phyloP scores from a whole-genome alignment of 2,329 filamentous ascomycete genomes.

The Aureobasidium pullulans region DNA sequence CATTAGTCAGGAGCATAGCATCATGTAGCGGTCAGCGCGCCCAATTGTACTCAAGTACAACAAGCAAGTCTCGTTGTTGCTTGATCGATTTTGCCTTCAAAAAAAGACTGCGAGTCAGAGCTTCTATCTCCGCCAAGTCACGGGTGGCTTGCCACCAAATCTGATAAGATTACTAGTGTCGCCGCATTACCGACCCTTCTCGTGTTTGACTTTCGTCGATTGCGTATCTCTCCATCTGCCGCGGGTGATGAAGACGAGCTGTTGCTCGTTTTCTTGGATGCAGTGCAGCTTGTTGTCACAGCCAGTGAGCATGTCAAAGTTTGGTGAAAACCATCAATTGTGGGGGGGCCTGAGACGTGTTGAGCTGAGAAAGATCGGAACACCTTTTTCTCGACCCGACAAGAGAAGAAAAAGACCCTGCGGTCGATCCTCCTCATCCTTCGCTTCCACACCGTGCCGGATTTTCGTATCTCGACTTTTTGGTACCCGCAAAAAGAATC shows the following conservation, averaged over 20 bases:
- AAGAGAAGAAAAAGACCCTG: background rate
- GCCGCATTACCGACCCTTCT: background rate
- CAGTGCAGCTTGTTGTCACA: too few species aligned
- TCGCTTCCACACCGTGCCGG: background rate
- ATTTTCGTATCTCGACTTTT: background rate
- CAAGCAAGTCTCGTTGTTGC: slow-evolving; percentile 1
- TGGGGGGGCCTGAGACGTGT: background rate
- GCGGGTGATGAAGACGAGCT: too few species aligned
- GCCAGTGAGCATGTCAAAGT: background rate
- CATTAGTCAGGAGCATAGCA: too few species aligned
- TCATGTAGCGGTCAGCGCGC: too few species aligned
- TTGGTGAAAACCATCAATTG: background rate
- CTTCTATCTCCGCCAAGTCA: background rate
- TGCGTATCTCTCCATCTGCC: too few species aligned
- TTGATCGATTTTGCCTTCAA: background rate
- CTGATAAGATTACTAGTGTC: background rate
- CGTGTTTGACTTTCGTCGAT: background rate
- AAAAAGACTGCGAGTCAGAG: background rate
- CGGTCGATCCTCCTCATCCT: background rate
- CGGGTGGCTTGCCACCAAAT: slow-evolving; percentile 1
- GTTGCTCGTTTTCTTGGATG: background rate
- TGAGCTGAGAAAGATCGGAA: background rate
- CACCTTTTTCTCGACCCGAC: background rate
- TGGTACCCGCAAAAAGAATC: slow-evolving; percentile 1
- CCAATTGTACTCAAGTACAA: too few species aligned